Evolutionary conservation across 352 stramenopile genomes (phyloP), one percentile per base, ranked within the genome.

Genomic region (Pythium aristosporum): DNA sequence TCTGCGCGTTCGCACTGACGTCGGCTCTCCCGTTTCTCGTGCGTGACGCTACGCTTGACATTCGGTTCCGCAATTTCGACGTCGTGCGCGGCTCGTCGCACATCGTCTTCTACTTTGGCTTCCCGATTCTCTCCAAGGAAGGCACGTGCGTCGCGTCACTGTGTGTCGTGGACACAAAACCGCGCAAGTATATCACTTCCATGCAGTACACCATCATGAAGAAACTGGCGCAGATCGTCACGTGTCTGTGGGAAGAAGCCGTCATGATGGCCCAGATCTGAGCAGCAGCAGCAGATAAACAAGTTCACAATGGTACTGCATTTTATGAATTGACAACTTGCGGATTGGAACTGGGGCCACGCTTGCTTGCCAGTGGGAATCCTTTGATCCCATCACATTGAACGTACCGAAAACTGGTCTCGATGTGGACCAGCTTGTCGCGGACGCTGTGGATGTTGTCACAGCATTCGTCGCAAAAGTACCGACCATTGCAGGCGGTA

Each of bases 141-240:
- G 49, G 74, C 7, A 69, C 61, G 1, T 50, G 57, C 37, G 69
- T 87, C 12, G 77, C 77, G 7, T 65, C 76, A 55, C 67, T 88
- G 9, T 83, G 70, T 36, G 65, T 88, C 11, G 49, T 80, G 18
- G 79, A 86, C 57, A 68, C 37, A 5, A 79, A 76, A 20, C 76
- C 76, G 2, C 59, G 61, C 21, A 82, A 80, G n/a, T 74, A 61
- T 13, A 67, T 88, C 52, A 86, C 76, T 32, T 86, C 79, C 2
- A 85, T 81, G 75, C 79, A 88, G 65, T 88, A 88, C 65, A 72
- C 71, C 20, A 69, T 84, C 50, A 25, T 84, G 50, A 79, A 82
- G 64, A 71, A 69, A 49, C 57, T 88, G 16, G 41, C 75, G 7
- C 60, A 76, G 37, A 76, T 77, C 11, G 67, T 71, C 46, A 16